Base-by-base conservation (phyloP, 2,329 filamentous ascomycete species). In the Botrytis aclada region DNA sequence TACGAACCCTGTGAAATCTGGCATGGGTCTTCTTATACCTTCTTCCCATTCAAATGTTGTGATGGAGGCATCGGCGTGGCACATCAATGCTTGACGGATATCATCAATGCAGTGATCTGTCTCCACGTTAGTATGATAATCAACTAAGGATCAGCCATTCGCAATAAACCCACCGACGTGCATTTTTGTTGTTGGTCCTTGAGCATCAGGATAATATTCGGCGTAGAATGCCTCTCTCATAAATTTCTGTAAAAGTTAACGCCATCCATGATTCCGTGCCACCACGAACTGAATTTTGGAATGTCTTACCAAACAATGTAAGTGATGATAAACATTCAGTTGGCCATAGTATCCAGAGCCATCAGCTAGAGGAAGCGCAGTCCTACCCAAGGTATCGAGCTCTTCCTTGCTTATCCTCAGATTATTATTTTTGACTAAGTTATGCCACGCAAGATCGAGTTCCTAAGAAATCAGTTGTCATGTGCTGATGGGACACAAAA, bases 71-170 rank as follows among this genome's bases (percentile, higher is more conserved):
- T 71, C 69, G 16, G 69, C 32, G 16, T 71, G 60, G 37, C 69
- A 71, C 69, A 71, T 71, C 3, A 71, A 16, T 7, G 69, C 45
- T 39, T 71, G 60, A 6, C 69, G 69, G 37, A 70, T 70, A 63
- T 63, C 45, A 43, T 71, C 69, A 14, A 71, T 71, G 18, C 69
- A 65, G 18, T 71, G 60, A 58, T 71, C 69, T 71, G 56, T 54
- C 39, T n/a, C 12, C 32, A 25, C 20, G 10, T 70, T 29, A 61
- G 29, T 43, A 34, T 25, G 2, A 20, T 18, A 10, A 45, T n/a
- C 3, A 62, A 61, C 16, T 14, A n/a, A 25, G 43, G 18, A 7
- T 41, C 20, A 32, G 1, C 1, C 5, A 5, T 1, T 10, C 8
- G 3, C 2, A 10, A 8, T 29, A 7, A 56, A 41, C 69, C n/a